phyloP scores from a whole-genome alignment of 2,329 filamentous ascomycete genomes.

The Clonostachys sp. region DNA sequence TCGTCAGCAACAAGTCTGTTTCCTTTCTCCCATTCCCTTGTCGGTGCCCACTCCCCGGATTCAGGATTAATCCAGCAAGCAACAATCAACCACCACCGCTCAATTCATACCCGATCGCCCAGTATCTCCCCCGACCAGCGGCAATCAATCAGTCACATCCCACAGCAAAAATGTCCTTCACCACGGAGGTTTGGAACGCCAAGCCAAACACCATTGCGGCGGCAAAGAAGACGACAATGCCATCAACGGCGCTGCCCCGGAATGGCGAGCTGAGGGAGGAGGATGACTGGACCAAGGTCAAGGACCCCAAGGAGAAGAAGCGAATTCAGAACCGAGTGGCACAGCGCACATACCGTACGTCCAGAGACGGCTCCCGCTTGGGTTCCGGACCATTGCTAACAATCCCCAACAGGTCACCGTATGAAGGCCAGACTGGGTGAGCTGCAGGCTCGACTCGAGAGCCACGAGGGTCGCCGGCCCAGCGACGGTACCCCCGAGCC shows the following conservation, averaged over 20 bases:
- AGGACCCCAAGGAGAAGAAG: conserved; percentile 21
- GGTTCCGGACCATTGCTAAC: not conserved
- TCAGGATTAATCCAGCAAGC: no score
- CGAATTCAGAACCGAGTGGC: conserved; percentile 22
- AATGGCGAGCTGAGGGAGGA: conserved; percentile 10
- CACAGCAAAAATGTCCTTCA: not conserved
- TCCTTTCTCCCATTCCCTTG: no score
- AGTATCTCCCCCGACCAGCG: not conserved
- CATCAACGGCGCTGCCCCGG: conserved; percentile 2
- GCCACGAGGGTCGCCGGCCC: conserved; percentile 12
- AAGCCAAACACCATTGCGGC: not conserved
- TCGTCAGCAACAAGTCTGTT: no score
- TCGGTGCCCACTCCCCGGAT: no score
- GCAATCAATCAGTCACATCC: not conserved
- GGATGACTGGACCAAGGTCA: conserved; percentile 19
- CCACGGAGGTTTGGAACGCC: conserved; percentile 2
- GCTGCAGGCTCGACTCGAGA: conserved; percentile 19
- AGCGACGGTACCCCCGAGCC: not conserved
- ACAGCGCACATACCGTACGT: conserved; percentile 21
- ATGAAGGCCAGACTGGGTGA: conserved; percentile 22
- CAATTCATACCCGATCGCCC: not conserved
- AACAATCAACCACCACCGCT: no score
- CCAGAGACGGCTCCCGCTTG: not conserved
- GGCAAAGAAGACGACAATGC: not conserved
- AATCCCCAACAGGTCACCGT: conserved; percentile 13